Conservation (phyloP, 106 monocot genomes). For the Iris macrosiphon region DNA sequence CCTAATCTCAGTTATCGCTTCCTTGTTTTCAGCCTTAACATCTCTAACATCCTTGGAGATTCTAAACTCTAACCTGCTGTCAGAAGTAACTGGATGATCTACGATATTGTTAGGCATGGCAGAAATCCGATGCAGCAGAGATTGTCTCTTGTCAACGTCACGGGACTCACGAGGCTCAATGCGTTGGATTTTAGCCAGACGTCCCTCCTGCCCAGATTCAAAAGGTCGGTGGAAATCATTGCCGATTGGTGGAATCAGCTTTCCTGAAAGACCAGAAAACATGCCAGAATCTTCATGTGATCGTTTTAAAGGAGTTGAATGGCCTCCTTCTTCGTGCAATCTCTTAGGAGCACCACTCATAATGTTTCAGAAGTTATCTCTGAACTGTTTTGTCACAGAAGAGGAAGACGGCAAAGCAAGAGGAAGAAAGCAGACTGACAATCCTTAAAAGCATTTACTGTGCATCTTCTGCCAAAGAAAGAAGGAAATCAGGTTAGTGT, state of each 20-base stretch:
- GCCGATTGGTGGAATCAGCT: constrained; percentile 19
- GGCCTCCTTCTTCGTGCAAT: constrained; percentile 44
- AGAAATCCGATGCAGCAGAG: constrained; percentile 22
- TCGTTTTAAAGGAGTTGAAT: constrained; percentile 35
- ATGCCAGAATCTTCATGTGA: constrained; percentile 37
- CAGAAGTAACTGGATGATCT: constrained; percentile 23
- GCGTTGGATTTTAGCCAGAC: constrained; percentile 47
- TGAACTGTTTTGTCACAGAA: background rate
- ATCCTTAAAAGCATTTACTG: background rate
- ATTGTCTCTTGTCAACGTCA: constrained; percentile 44
- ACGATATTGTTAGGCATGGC: constrained; percentile 17
- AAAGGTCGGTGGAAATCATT: constrained; percentile 41
- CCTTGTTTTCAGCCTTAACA: constrained; percentile 32
- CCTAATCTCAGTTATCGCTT: constrained; percentile 34
- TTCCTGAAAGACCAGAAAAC: constrained; percentile 24
- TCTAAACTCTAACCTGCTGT: constrained; percentile 30
- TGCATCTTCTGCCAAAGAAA: background rate
- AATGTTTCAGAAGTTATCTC: constrained; percentile 7
- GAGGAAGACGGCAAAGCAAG: background rate
- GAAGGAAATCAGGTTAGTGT: too few species aligned
- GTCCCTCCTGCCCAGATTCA: constrained; percentile 39
- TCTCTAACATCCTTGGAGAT: constrained; percentile 39
- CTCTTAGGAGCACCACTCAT: constrained; percentile 65
- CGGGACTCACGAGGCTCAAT: constrained; percentile 49
- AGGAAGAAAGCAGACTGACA: background rate